Conservation (phyloP, 1,139 yeast genomes). For the Yamadazyma oceani region DNA sequence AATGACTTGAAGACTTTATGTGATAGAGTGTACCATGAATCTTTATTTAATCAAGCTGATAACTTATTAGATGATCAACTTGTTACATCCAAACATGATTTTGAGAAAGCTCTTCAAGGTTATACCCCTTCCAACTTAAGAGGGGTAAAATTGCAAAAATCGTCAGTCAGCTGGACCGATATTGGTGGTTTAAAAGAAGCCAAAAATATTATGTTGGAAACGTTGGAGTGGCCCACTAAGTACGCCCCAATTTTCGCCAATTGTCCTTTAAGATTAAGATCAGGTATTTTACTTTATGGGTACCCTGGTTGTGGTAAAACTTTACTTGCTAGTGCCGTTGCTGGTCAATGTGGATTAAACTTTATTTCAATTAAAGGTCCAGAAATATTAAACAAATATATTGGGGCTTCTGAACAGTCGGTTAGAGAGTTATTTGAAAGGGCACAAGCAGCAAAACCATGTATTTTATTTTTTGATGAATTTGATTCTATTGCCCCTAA, state of each 20-base stretch:
- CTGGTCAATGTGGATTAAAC: conserved; percentile 91
- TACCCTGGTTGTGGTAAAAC: conserved; percentile 99
- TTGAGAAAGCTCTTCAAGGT: conserved; percentile 60
- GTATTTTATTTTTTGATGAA: conserved; percentile 92
- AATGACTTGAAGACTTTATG: conserved; percentile 71
- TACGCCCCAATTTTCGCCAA: conserved; percentile 91
- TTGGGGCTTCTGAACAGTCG: conserved; percentile 96
- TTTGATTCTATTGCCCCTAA: conserved; percentile 97
- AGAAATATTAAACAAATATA: conserved; percentile 90
- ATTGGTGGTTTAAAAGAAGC: conserved; percentile 87
- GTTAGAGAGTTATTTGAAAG: conserved; percentile 91
- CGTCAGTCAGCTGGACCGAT: conserved; percentile 76
- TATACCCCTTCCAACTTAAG: conserved; percentile 81
- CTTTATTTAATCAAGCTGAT: conserved; percentile 33
- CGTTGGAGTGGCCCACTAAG: conserved; percentile 95
- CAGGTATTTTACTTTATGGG: conserved; percentile 89
- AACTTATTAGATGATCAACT: conserved; percentile 15
- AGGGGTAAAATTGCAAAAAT: conserved; percentile 83
- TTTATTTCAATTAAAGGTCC: conserved; percentile 96
- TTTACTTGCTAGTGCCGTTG: conserved; percentile 87
- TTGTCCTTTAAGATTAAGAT: conserved; percentile 82
- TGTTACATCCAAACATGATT: conserved; percentile 31
- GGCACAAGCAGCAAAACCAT: conserved; percentile 93
- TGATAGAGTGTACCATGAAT: conserved; percentile 74
- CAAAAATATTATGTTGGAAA: conserved; percentile 74